phyloP scores from a whole-genome alignment of 768 basidiomycete species.

The Filobasidium floriforme region DNA sequence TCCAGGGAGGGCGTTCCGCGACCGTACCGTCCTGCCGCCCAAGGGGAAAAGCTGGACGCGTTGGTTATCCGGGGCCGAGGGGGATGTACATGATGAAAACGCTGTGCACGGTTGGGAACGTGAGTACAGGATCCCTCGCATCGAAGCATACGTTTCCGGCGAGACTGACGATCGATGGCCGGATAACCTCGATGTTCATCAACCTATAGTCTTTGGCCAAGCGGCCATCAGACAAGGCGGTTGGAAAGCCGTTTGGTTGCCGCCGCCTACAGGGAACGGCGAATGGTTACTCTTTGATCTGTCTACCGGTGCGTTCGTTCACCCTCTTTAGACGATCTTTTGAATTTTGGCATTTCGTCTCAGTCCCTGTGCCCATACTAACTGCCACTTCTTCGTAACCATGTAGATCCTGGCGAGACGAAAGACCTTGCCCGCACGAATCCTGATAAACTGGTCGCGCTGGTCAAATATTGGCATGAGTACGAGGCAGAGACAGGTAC shows the following conservation, averaged over 20 bases:
- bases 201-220: constrained; percentile 34
- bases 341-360: not conserved
- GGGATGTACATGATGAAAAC: constrained; percentile 29
- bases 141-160: too few species aligned
- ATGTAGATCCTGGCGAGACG: constrained; percentile 1
- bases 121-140: too few species aligned
- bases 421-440: constrained; percentile 22
- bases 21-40: not conserved
- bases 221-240: constrained; percentile 34
- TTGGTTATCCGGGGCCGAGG: constrained; percentile 15
- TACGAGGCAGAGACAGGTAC: constrained; percentile 34
- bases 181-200: not conserved
- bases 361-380: not conserved
- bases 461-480: constrained; percentile 30
- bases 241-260: constrained; percentile 37
- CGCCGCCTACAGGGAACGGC: constrained; percentile 31
- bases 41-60: constrained; percentile 24
- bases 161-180: constrained; percentile 3
- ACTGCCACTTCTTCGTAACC: not conserved
- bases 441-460: constrained; percentile 27
- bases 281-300: constrained; percentile 35
- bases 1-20: not conserved
- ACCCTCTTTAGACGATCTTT: not conserved
- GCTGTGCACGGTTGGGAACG: constrained; percentile 36
- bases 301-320: constrained; percentile 18